These are phyloP conservation scores for Monosporascus sp. DNA, from an alignment of 2,329 filamentous ascomycete species.

Conservation along the genomic window DNA sequence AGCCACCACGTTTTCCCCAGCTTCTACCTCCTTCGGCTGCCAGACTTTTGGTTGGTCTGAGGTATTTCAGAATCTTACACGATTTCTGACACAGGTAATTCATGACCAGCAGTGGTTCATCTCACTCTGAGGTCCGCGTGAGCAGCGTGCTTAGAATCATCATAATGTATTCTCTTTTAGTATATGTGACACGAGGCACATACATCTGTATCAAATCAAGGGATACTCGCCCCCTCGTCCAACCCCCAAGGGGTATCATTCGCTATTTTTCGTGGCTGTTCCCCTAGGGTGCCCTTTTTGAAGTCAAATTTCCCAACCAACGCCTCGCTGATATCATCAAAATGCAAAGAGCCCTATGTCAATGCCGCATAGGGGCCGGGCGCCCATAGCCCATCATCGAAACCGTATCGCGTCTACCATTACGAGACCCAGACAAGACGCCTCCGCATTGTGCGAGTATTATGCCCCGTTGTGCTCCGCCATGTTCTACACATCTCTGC, in stretches of 20 bases:
- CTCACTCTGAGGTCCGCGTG: no score
- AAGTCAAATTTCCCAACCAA: conserved; percentile 6
- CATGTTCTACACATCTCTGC: background rate
- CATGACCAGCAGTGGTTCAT: no score
- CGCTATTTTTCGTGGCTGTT: background rate
- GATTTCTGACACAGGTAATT: no score
- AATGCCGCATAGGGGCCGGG: background rate
- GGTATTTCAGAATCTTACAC: no score
- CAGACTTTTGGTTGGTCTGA: no score
- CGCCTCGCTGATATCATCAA: conserved; percentile 10
- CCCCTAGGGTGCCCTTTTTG: conserved; percentile 1
- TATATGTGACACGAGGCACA: background rate
- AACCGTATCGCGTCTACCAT: background rate
- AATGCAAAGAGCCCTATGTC: conserved; percentile 5
- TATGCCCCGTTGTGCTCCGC: no score
- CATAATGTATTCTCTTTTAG: background rate
- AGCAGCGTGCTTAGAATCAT: background rate
- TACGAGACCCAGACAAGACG: background rate
- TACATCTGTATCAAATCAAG: background rate
- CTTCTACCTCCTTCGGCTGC: no score
- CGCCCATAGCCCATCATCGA: background rate
- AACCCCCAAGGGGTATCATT: background rate
- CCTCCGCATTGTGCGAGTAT: no score
- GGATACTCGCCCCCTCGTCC: background rate
- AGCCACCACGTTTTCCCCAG: no score